A percentile compares a stretch with the other conserved stretches of the same genome.
Evolutionary conservation across 148 eudicot species (phyloP).

Genomic region (Spergularia marina): DNA sequence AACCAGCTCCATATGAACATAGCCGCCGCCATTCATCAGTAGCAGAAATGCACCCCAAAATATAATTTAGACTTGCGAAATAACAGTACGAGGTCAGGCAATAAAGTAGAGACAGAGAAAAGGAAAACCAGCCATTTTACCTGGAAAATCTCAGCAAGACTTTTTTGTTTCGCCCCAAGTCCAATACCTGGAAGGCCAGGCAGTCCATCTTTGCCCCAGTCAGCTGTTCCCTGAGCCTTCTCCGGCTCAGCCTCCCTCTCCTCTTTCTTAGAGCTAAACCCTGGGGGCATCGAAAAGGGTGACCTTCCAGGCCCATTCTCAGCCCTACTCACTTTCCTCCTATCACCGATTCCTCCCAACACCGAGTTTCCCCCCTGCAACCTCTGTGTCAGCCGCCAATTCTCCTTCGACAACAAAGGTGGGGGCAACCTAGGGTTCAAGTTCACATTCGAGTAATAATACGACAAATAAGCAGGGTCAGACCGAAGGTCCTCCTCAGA

Average conservation of each 20-base stretch:
- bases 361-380: conserved; percentile 82
- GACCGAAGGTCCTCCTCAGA: conserved; percentile 96
- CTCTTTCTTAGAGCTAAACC: conserved; percentile 76
- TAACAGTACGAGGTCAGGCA: background rate
- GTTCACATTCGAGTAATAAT: conserved; percentile 82
- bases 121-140: conserved; percentile 30
- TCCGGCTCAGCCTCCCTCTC: conserved; percentile 62
- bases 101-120: background rate
- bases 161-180: conserved; percentile 84
- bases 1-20: background rate
- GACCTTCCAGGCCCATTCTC: conserved; percentile 66
- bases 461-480: conserved; percentile 84
- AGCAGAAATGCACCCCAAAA: background rate
- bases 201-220: conserved; percentile 94
- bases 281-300: conserved; percentile 68
- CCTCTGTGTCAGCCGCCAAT: conserved; percentile 81
- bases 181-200: conserved; percentile 94
- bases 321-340: conserved; percentile 60
- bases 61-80: conserved; percentile 4
- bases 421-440: conserved; percentile 95
- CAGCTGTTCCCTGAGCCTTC: conserved; percentile 53
- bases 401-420: conserved; percentile 81
- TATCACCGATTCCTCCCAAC: conserved; percentile 84
- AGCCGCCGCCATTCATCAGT: background rate
- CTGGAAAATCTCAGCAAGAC: conserved; percentile 95